Evolutionary conservation across 345 rosid species (phyloP).

Genomic region (Mercurialis annua): DNA sequence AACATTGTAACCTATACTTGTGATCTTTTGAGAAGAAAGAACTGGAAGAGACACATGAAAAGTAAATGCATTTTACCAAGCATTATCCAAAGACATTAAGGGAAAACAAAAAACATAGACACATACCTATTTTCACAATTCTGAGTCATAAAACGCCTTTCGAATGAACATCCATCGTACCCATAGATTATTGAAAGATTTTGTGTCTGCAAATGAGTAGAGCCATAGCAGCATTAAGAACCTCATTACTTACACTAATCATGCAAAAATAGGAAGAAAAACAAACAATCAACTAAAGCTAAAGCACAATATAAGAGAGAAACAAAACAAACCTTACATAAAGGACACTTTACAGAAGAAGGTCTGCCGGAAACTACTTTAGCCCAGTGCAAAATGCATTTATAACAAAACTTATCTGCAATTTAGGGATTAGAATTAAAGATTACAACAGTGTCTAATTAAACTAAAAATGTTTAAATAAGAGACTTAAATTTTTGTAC

Average conservation of each 20-base stretch:
- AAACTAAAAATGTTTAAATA: not conserved
- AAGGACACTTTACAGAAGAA: conserved; percentile 66
- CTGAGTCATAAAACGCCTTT: conserved; percentile 51
- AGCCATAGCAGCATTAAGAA: conserved; percentile 13
- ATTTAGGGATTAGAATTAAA: not conserved
- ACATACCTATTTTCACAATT: conserved; percentile 47
- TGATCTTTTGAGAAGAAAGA: conserved; percentile 63
- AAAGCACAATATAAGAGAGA: not conserved
- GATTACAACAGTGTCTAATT: not conserved
- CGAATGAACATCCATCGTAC: conserved; percentile 60
- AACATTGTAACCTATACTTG: conserved; percentile 67
- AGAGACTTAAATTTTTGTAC: not conserved
- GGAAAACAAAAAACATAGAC: not conserved
- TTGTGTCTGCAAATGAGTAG: conserved; percentile 49
- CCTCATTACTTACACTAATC: not conserved
- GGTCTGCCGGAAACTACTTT: conserved; percentile 64
- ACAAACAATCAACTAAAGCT: not conserved
- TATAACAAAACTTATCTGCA: conserved; percentile 87
- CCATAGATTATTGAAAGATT: conserved; percentile 60
- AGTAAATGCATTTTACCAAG: conserved; percentile 10
- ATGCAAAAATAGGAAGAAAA: not conserved
- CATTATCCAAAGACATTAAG: not conserved
- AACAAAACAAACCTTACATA: conserved; percentile 70
- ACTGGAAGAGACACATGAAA: conserved; percentile 37
- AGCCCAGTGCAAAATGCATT: conserved; percentile 72